Base-by-base conservation (phyloP, 768 basidiomycete genomes). In the Suillus subluteus region DNA sequence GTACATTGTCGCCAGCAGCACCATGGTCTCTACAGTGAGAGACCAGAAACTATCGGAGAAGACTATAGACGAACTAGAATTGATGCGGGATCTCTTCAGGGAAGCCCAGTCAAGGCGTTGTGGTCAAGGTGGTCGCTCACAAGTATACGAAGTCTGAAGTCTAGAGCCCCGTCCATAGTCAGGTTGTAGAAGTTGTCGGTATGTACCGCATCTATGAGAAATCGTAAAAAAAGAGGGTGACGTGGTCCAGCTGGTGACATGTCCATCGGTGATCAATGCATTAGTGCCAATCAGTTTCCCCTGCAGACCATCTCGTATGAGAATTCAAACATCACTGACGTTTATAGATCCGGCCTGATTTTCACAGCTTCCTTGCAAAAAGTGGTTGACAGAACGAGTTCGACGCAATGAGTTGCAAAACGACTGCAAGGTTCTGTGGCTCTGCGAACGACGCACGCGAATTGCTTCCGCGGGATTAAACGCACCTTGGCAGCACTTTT, bases 371-470 rank as follows among this genome's bases (percentile, higher is more conserved):
- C 89, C 91, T 35, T 85, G 88, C 75, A 77, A 88, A 69, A 83
- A 83, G 67, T 83, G 83, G 67, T 81, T 89, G 67, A 76, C 82
- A 21, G 78, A 83, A 91, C 65, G 78, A 78, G 15, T 90, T 88
- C 66, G 92, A 96, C 72, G 74, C 80, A 11, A 85, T 91, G 66
- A 82, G 83, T 69, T 96, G 94, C 70, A 78, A 81, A 15, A 91
- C 88, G 21, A 91, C 92, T 7, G 80, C 85, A 58, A 75, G 68
- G 48, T 93, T 93, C 74, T 96, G 93, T 73, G 79, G 84, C 41
- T 76, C 71, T n/a, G 82, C 2, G 32, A 32, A 32, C 32, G 3
- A 32, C 32, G 32, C 4, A 32, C 32, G 32, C 32, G 4, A 32
- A 32, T 32, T 32, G 32, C 32, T 32, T 32, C 32, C 32, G 32